Percentiles rank a stretch among this genome's conserved stretches.
These are phyloP conservation scores for Platanthera zijinensis DNA, from an alignment of 106 monocot genomes.

Conservation along the genomic window DNA sequence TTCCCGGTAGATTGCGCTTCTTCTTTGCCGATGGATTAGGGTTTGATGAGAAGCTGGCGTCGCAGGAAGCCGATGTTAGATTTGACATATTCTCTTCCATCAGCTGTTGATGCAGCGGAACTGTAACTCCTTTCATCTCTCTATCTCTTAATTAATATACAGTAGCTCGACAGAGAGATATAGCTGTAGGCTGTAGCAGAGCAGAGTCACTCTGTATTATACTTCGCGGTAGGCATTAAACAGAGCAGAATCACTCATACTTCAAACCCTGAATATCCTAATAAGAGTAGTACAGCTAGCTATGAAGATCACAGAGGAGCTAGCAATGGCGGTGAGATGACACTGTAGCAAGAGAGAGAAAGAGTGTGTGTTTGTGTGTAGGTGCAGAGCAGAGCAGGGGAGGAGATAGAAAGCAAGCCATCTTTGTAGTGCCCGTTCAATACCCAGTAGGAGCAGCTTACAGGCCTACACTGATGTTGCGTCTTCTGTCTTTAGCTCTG, in stretches of 20 bases:
- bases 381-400: slow-evolving; percentile 2
- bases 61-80: slow-evolving; percentile 19
- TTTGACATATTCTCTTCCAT: slow-evolving; percentile 25
- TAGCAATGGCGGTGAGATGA: neutral
- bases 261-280: no score
- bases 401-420: slow-evolving; percentile 3
- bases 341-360: neutral
- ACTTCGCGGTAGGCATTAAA: no score
- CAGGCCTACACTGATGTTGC: slow-evolving; percentile 16
- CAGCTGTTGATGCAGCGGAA: slow-evolving; percentile 15
- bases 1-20: slow-evolving; percentile 13
- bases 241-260: no score
- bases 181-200: neutral
- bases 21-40: slow-evolving; percentile 4
- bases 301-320: neutral
- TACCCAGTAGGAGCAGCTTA: slow-evolving; percentile 3
- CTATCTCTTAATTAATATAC: no score
- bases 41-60: slow-evolving; percentile 21
- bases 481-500: slow-evolving; percentile 29
- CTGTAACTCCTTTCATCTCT: slow-evolving; percentile 21
- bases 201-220: no score
- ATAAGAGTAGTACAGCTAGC: no score
- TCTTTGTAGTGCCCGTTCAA: slow-evolving; percentile 7
- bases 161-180: no score
- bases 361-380: neutral